Conservation (phyloP, 1,284 basidiomycete genomes). For the Cryptococcus sp. region DNA sequence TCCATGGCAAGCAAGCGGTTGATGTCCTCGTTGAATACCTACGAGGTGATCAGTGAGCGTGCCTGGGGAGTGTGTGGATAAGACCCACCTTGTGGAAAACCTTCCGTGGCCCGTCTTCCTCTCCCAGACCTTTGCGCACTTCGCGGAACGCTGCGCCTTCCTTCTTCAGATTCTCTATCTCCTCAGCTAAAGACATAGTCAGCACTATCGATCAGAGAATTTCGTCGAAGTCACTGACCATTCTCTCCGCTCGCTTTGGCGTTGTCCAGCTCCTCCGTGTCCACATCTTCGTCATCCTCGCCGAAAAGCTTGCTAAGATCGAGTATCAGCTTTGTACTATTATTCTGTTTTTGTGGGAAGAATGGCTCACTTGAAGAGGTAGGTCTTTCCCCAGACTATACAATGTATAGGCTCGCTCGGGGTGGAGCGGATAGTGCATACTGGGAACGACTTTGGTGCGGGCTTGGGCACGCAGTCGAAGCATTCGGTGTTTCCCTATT, state of each 20-base stretch:
- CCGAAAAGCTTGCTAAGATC: constrained; percentile 83
- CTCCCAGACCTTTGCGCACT: constrained; percentile 62
- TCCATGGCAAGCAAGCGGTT: constrained; percentile 86
- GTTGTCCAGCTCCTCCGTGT: constrained; percentile 56
- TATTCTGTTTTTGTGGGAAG: background rate
- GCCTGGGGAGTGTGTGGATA: background rate
- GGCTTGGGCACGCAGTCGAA: constrained; percentile 90
- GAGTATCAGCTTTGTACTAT: constrained; percentile 1
- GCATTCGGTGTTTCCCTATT: constrained; percentile 79
- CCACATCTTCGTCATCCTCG: constrained; percentile 67
- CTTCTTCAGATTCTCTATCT: constrained; percentile 84
- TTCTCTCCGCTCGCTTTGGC: constrained; percentile 66
- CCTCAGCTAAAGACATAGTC: constrained; percentile 64
- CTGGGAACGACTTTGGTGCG: constrained; percentile 90
- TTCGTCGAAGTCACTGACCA: constrained; percentile 59
- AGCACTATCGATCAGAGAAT: background rate
- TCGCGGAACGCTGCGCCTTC: constrained; percentile 85
- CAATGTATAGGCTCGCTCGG: constrained; percentile 98
- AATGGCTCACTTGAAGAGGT: constrained; percentile 84
- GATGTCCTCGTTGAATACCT: constrained; percentile 90
- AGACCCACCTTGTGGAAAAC: constrained; percentile 79
- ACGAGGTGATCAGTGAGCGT: background rate
- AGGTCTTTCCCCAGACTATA: constrained; percentile 98
- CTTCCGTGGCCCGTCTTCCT: constrained; percentile 64
- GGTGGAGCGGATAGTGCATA: constrained; percentile 97